Evolutionary conservation across 2,329 filamentous ascomycete genomes (phyloP).

Genomic region (Endocalyx cinctus): DNA sequence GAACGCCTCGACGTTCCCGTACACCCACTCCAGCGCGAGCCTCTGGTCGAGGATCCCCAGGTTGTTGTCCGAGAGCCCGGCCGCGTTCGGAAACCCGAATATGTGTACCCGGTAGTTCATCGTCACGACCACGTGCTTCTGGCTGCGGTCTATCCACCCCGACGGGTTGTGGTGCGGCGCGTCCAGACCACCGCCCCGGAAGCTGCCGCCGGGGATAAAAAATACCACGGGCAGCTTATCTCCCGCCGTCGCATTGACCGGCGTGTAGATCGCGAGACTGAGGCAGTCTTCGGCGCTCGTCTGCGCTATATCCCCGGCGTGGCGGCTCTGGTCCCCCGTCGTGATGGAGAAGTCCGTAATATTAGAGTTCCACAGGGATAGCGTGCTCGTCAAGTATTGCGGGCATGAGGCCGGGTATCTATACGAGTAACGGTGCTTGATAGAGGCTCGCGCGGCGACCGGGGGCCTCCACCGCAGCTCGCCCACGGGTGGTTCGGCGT

Average conservation of each 20-base stretch:
- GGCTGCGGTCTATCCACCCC: conserved; percentile 20
- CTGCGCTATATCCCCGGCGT: conserved; percentile 19
- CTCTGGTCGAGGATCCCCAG: conserved; percentile 28
- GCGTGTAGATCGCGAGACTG: conserved; percentile 29
- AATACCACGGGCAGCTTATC: conserved; percentile 20
- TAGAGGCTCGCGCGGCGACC: conserved; percentile 20
- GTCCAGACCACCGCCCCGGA: conserved; percentile 16
- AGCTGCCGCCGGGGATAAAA: conserved; percentile 22
- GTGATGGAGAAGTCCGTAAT: conserved; percentile 18
- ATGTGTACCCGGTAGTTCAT: conserved; percentile 34
- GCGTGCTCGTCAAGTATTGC: conserved; percentile 23
- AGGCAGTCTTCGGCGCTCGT: conserved; percentile 30
- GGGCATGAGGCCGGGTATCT: conserved; percentile 25
- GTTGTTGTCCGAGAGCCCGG: conserved; percentile 23
- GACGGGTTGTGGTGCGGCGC: conserved; percentile 20
- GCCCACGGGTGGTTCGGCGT: conserved; percentile 51
- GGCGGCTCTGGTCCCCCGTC: conserved; percentile 13
- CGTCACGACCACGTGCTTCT: conserved; percentile 26
- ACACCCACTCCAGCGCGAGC: conserved; percentile 32
- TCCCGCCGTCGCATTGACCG: conserved; percentile 14
- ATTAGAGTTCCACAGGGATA: conserved; percentile 21
- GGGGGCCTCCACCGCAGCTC: conserved; percentile 41
- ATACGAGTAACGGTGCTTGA: conserved; percentile 16
- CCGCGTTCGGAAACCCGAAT: conserved; percentile 32
- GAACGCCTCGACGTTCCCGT: conserved; percentile 30